Percentiles rank a stretch among this genome's conserved stretches.
Conservation (phyloP, 2,329 filamentous ascomycete genomes). For the Sclerotiophoma versabilis region DNA sequence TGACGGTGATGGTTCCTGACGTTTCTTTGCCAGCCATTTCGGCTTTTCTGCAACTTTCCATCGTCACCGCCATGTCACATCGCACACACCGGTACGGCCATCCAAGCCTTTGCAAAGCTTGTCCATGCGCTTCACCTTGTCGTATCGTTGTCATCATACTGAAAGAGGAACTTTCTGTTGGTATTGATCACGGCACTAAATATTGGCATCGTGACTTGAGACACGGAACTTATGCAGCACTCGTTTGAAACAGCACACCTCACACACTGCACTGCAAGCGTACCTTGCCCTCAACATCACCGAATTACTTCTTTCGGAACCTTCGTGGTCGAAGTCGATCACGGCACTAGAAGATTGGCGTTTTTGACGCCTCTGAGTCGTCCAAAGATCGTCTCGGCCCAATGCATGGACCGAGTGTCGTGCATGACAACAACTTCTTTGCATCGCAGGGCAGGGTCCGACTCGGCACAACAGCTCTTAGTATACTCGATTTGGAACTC, state of each 20-base stretch:
- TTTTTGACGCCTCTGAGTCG: slow-evolving; percentile 14
- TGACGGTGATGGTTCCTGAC: neutral
- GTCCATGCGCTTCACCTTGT: slow-evolving; percentile 1
- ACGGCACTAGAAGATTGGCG: slow-evolving; percentile 32
- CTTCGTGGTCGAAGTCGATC: slow-evolving; percentile 12
- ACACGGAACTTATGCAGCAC: neutral
- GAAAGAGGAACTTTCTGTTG: slow-evolving; percentile 3
- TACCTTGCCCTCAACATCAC: neutral
- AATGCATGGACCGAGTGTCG: neutral
- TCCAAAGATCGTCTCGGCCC: slow-evolving; percentile 4
- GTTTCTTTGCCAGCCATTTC: neutral
- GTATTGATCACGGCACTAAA: slow-evolving; percentile 16
- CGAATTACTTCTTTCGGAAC: slow-evolving; percentile 4
- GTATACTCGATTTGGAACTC: slow-evolving; percentile 30
- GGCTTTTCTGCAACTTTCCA: neutral
- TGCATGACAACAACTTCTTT: slow-evolving; percentile 4
- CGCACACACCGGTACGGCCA: neutral
- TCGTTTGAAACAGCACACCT: slow-evolving; percentile 5
- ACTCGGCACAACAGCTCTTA: slow-evolving; percentile 14
- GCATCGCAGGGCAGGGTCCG: slow-evolving; percentile 2
- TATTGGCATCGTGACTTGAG: slow-evolving; percentile 9
- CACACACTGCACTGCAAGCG: neutral
- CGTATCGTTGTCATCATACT: slow-evolving; percentile 3
- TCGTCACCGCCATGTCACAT: slow-evolving; percentile 6
- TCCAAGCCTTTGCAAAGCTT: slow-evolving; percentile 4